Base-by-base conservation (phyloP, 2,329 filamentous ascomycete species). In the Sporothrix mexicana region DNA sequence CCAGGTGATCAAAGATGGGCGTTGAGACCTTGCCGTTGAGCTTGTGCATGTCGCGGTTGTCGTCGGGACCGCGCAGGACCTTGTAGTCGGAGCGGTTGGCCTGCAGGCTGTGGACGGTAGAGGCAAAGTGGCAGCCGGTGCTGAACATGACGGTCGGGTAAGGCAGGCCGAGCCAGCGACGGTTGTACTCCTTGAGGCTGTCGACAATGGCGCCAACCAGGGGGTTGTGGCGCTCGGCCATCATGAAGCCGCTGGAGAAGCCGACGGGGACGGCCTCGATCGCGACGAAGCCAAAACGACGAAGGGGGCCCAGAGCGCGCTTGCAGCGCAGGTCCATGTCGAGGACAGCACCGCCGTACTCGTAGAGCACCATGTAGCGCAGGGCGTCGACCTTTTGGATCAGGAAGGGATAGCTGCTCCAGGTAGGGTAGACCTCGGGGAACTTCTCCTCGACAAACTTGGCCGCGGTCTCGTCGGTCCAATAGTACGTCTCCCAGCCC, bases 301-400 rank as follows among this genome's bases (percentile, higher is more conserved):
- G 72, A 51, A 73, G 43, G 49, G 72, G 72, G 68, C 72, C 72
- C 7, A 73, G 72, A 2, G 72, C 49, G 8, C 72, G 61, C 72
- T 70, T 70, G 72, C 72, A 73, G 25, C 69, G 72, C 41, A 73
- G 45, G 47, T 73, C 72, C 72, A 73, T 73, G 23, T 73, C 72
- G 49, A 73, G 67, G 41, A 73, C 69, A 8, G 51, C 72, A n/a
- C 72, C 93, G 70, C 93, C 93, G 79, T 89, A 95, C 80, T 93
- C 88, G 70, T 90, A 87, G 43, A 95, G 85, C 36, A 94, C 86
- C 79, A 95, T 95, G 82, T 95, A 95, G 68, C 92, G 88, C 77
- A 95, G 92, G 5, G 91, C 86, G 78, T 95, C 92, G 72, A 92
- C 91, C 73, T 92, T 88, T 81, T 94, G 91, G 75, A 95, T 94